Base-by-base conservation (phyloP, 306 rosid species). In the Urtica urens region DNA sequence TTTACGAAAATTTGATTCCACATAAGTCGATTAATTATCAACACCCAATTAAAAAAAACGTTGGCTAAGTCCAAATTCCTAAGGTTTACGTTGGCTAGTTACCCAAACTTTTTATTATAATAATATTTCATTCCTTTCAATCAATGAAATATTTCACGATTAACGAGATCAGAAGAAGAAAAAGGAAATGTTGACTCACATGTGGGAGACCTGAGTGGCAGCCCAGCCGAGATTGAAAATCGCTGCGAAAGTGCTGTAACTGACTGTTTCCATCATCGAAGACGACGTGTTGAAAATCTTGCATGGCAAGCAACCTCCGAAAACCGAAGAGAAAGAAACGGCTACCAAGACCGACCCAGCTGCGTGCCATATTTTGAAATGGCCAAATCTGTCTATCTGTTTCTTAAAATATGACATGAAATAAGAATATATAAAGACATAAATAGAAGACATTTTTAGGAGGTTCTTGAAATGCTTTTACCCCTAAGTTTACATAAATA, bases 171-270 rank as follows among this genome's bases (percentile, higher is more conserved):
- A n/a, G n/a, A n/a, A n/a, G n/a, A 28, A 28, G 33, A 10, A 28
- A 4, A 35, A 23, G 24, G 20, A 69, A 58, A 68, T 58, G n/a
- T n/a, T n/a, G n/a, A 37, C 78, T 72, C 76, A 90, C 97, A 90
- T 84, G 79, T 90, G 97, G 4, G 95, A 78, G 61, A 90, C 97
- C 75, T 88, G 95, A 57, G 93, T 77, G 46, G 95, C 95, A 66
- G 95, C 97, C 97, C 97, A 88, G 41, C 97, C 97, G 14, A 88
- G 48, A 46, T 88, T 88, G 65, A 84, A 88, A 64, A 88, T 81
- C 47, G 95, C 93, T 5, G 97, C 97, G 73, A 88, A 84, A 26
- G 71, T 23, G 52, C 95, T 84, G 71, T 88, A 88, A 63, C 90
- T 85, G 66, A 79, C 68, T 55, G 93, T 88, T 81, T 53, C 67